Percentiles rank a stretch among this genome's conserved stretches.
Conservation (phyloP, 345 rosid genomes). For the Eucalyptus marginata region DNA sequence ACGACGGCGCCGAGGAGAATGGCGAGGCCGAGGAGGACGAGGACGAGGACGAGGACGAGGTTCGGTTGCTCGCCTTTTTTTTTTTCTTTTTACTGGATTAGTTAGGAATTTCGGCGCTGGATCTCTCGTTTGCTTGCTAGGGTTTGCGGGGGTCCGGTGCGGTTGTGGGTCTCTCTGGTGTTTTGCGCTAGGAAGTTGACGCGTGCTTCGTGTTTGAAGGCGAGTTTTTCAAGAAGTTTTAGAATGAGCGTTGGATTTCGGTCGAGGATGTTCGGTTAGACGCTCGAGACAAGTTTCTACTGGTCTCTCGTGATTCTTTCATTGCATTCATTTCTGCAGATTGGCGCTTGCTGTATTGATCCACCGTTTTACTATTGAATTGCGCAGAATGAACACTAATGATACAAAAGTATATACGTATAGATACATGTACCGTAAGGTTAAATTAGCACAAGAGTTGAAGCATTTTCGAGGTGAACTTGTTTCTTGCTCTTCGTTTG, state of each 20-base stretch:
- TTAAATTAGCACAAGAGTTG: not conserved
- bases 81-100: not conserved
- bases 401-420: not conserved
- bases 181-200: not conserved
- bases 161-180: not conserved
- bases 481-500: not conserved
- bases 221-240: not conserved
- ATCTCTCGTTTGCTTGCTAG: not conserved
- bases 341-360: not conserved
- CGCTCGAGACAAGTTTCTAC: not conserved
- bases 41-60: slow-evolving; percentile 20
- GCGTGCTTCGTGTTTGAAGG: not conserved
- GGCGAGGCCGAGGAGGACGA: not conserved
- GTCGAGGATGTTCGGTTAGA: not conserved
- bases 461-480: not conserved
- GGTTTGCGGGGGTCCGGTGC: not conserved
- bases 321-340: not conserved
- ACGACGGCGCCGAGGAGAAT: slow-evolving; percentile 22
- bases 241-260: not conserved
- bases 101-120: not conserved
- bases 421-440: not conserved
- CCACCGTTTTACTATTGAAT: not conserved
- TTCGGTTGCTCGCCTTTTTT: not conserved
- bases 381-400: not conserved
- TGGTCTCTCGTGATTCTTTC: not conserved